phyloP scores from a whole-genome alignment of 1,139 yeast genomes.

The Nakaseomyces kungkrabaensis region DNA sequence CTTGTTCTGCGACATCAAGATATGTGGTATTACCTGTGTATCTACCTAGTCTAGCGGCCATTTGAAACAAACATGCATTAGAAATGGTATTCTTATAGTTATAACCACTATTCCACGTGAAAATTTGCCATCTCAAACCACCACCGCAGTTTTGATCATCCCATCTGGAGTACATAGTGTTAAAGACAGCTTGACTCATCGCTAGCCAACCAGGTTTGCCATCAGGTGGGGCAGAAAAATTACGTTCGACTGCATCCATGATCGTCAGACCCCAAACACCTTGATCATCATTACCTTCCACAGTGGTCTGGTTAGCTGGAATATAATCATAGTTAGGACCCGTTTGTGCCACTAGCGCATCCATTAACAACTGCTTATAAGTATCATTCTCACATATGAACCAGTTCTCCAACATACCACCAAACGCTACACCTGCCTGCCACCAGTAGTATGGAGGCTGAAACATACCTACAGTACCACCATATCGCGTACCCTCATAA shows the following conservation, averaged over 20 bases:
- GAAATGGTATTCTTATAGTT: slow-evolving; percentile 58
- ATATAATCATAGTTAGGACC: slow-evolving; percentile 45
- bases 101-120: slow-evolving; percentile 61
- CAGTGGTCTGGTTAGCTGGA: slow-evolving; percentile 49
- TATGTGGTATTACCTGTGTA: slow-evolving; percentile 47
- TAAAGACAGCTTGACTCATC: slow-evolving; percentile 50
- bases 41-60: slow-evolving; percentile 54
- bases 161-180: slow-evolving; percentile 49
- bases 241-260: slow-evolving; percentile 53
- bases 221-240: slow-evolving; percentile 38
- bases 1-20: slow-evolving; percentile 44
- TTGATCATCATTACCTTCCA: slow-evolving; percentile 66
- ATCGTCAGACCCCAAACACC: slow-evolving; percentile 60
- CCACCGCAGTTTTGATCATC: slow-evolving; percentile 46
- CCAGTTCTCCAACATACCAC: slow-evolving; percentile 48
- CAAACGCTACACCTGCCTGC: slow-evolving; percentile 64
- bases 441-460: slow-evolving; percentile 59
- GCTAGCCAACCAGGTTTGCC: slow-evolving; percentile 41
- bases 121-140: slow-evolving; percentile 64
- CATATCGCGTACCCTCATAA: slow-evolving; percentile 42
- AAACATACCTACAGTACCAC: slow-evolving; percentile 55
- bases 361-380: slow-evolving; percentile 33
- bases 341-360: slow-evolving; percentile 47
- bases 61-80: slow-evolving; percentile 51
- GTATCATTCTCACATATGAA: slow-evolving; percentile 41